Evolutionary conservation across 768 basidiomycete genomes (phyloP).

Genomic region (Russula dissimulans): DNA sequence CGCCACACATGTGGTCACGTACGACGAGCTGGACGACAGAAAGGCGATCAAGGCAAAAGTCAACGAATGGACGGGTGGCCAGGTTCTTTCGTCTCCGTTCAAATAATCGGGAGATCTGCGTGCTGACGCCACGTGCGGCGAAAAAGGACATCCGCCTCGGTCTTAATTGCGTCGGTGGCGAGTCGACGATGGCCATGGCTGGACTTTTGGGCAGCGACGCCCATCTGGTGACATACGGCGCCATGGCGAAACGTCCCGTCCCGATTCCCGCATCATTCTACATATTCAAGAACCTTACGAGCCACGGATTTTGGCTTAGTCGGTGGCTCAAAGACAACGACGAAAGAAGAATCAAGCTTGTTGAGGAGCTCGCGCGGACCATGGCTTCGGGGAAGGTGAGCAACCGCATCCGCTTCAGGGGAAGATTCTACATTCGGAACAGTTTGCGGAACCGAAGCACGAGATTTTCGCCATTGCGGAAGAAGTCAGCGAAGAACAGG

Average conservation of each 20-base stretch:
- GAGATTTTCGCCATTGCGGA: slow-evolving; percentile 50
- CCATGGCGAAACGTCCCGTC: slow-evolving; percentile 79
- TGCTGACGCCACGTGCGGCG: background rate
- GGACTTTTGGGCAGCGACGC: slow-evolving; percentile 56
- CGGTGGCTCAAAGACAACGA: slow-evolving; percentile 53
- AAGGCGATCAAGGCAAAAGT: slow-evolving; percentile 38
- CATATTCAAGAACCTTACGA: slow-evolving; percentile 77
- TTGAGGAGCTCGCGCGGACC: slow-evolving; percentile 1
- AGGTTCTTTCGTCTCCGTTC: slow-evolving; percentile 35
- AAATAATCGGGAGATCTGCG: background rate
- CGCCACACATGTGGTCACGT: slow-evolving; percentile 69
- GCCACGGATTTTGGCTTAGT: slow-evolving; percentile 73
- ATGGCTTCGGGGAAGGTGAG: slow-evolving; percentile 16
- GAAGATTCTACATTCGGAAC: background rate
- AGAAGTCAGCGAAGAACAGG: slow-evolving; percentile 32
- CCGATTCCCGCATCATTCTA: slow-evolving; percentile 62
- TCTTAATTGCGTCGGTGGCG: slow-evolving; percentile 57
- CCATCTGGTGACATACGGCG: slow-evolving; percentile 80
- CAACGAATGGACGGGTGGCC: slow-evolving; percentile 55
- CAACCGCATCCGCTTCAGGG: background rate
- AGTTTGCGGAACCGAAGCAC: slow-evolving; percentile 64
- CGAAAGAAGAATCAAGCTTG: slow-evolving; percentile 30
- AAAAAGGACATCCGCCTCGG: slow-evolving; percentile 36
- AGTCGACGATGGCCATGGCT: slow-evolving; percentile 59
- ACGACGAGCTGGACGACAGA: slow-evolving; percentile 61